phyloP scores from a whole-genome alignment of 768 basidiomycete species.

The Leccinellum albellum region DNA sequence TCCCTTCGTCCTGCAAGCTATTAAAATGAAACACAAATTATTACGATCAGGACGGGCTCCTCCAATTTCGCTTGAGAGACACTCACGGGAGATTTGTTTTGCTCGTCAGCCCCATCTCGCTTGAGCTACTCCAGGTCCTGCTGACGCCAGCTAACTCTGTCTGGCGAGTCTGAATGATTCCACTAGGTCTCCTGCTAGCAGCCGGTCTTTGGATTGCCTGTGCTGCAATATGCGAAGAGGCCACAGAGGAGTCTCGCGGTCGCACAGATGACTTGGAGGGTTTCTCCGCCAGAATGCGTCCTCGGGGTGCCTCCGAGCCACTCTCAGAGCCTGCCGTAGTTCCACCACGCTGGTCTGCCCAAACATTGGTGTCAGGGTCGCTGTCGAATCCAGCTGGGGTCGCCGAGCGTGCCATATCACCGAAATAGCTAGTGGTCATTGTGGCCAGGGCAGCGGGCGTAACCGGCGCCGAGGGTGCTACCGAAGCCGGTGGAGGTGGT shows the following conservation, averaged over 20 bases:
- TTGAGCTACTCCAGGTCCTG: constrained; percentile 31
- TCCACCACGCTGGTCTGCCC: constrained; percentile 22
- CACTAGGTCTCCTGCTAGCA: constrained; percentile 26
- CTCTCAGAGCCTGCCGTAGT: constrained; percentile 12
- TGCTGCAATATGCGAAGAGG: constrained; percentile 22
- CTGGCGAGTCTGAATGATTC: constrained; percentile 22
- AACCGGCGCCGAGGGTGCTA: constrained; percentile 19
- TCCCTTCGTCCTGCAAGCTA: constrained; percentile 25
- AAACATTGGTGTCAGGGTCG: constrained; percentile 24
- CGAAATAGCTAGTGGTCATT: constrained; percentile 17
- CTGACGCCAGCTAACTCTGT: constrained; percentile 30
- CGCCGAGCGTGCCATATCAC: constrained; percentile 23
- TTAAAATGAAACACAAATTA: background rate
- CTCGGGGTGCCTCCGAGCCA: constrained; percentile 19
- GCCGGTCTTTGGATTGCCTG: constrained; percentile 20
- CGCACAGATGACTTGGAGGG: constrained; percentile 25
- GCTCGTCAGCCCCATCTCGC: constrained; percentile 20
- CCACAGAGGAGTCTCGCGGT: constrained; percentile 21
- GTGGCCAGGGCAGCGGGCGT: constrained; percentile 20
- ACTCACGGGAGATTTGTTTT: constrained; percentile 19
- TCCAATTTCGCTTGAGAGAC: background rate
- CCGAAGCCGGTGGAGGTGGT: constrained; percentile 17
- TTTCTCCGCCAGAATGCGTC: constrained; percentile 16
- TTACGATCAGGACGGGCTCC: background rate
- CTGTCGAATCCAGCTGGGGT: constrained; percentile 22